These are phyloP conservation scores for Suhomyces atakaporum DNA, from an alignment of 1,139 yeast genomes.

Conservation along the genomic window DNA sequence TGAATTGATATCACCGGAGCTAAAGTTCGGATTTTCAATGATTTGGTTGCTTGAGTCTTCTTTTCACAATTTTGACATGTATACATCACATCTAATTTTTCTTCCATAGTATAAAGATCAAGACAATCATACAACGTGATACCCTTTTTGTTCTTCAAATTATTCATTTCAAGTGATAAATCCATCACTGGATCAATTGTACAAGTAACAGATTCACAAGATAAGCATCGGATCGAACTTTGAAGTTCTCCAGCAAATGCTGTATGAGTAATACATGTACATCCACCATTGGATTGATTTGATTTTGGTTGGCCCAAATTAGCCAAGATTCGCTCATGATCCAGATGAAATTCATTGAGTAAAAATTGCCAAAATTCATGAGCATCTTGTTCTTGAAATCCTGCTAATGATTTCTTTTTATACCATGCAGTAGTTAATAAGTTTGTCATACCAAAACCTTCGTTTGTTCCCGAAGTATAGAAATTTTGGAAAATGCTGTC, in stretches of 20 bases:
- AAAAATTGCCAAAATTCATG: slow-evolving; percentile 96
- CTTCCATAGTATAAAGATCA: slow-evolving; percentile 73
- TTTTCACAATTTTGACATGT: slow-evolving; percentile 66
- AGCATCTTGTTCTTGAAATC: slow-evolving; percentile 96
- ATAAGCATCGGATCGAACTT: slow-evolving; percentile 71
- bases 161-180: slow-evolving; percentile 70
- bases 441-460: slow-evolving; percentile 75
- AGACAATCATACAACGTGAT: slow-evolving; percentile 63
- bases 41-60: slow-evolving; percentile 66
- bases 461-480: slow-evolving; percentile 52
- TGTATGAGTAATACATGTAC: slow-evolving; percentile 81
- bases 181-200: slow-evolving; percentile 92
- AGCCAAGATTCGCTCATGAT: slow-evolving; percentile 31
- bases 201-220: slow-evolving; percentile 63
- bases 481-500: slow-evolving; percentile 74
- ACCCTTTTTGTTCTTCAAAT: slow-evolving; percentile 27
- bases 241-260: slow-evolving; percentile 74
- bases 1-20: slow-evolving; percentile 85
- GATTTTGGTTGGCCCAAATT: slow-evolving; percentile 7
- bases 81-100: slow-evolving; percentile 72
- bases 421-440: slow-evolving; percentile 82
- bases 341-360: slow-evolving; percentile 78
- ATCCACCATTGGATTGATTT: slow-evolving; percentile 26
- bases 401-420: slow-evolving; percentile 80
- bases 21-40: slow-evolving; percentile 62